Evolutionary conservation across 2,329 filamentous ascomycete species (phyloP).

Genomic region (Myriangium duriaei): DNA sequence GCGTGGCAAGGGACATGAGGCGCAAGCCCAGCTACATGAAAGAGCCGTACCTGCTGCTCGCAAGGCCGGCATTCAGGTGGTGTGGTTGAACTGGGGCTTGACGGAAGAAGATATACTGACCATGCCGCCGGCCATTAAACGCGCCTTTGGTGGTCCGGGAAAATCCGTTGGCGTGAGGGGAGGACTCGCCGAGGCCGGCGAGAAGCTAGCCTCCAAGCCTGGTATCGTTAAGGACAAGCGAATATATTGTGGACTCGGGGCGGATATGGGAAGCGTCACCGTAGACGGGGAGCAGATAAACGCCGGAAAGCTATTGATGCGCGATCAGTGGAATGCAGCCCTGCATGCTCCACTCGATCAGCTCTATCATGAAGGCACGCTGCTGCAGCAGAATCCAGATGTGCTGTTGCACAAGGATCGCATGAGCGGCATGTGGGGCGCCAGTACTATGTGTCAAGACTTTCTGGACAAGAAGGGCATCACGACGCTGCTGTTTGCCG

Average conservation of each 20-base stretch:
- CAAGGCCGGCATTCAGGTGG: conserved; percentile 28
- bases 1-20: conserved; percentile 29
- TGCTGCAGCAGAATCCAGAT: conserved; percentile 26
- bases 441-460: conserved; percentile 30
- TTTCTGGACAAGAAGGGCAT: conserved; percentile 30
- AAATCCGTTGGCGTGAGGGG: conserved; percentile 12
- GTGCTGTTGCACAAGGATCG: conserved; percentile 45
- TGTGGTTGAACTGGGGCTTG: conserved; percentile 32
- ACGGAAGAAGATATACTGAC: conserved; percentile 25
- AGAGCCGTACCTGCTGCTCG: conserved; percentile 36
- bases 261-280: conserved; percentile 16
- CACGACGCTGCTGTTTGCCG: conserved; percentile 42
- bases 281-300: conserved; percentile 27
- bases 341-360: conserved; percentile 36
- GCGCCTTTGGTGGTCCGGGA: conserved; percentile 33
- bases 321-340: conserved; percentile 44
- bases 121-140: conserved; percentile 31
- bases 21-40: conserved; percentile 30
- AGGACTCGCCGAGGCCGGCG: conserved; percentile 8
- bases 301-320: conserved; percentile 37
- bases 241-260: conserved; percentile 22
- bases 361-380: conserved; percentile 23
- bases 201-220: conserved; percentile 12
- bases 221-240: conserved; percentile 16
- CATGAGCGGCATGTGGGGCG: conserved; percentile 45